These are phyloP conservation scores for Zygosaccharomyces sapae DNA, from an alignment of 1,139 yeast genomes.

Conservation along the genomic window DNA sequence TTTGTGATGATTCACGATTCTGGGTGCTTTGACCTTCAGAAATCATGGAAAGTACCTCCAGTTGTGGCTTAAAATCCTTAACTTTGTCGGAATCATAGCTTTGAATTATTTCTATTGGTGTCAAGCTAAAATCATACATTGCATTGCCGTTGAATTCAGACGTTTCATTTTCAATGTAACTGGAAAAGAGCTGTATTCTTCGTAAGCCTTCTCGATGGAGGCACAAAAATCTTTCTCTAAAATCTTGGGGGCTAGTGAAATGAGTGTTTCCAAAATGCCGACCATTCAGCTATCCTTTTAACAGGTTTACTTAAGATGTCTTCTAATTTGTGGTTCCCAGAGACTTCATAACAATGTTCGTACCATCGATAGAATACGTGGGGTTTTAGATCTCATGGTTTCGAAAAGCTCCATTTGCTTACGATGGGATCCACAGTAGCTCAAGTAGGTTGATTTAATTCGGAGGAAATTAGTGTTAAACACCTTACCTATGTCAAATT, in stretches of 20 bases:
- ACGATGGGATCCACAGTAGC: slow-evolving; percentile 27
- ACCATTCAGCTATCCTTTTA: slow-evolving; percentile 23
- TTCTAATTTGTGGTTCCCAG: slow-evolving; percentile 21
- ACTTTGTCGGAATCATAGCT: slow-evolving; percentile 18
- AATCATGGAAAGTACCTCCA: neutral
- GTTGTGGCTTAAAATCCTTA: neutral
- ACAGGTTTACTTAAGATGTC: slow-evolving; percentile 28
- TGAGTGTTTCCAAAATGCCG: slow-evolving; percentile 15
- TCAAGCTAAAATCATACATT: slow-evolving; percentile 23
- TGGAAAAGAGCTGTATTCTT: slow-evolving; percentile 17
- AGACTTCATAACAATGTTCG: slow-evolving; percentile 23
- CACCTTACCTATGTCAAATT: slow-evolving; percentile 33
- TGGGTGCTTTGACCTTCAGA: neutral
- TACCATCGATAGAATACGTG: slow-evolving; percentile 28
- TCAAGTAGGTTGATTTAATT: slow-evolving; percentile 36
- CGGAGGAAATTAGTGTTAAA: slow-evolving; percentile 30
- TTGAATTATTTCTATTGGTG: slow-evolving; percentile 31
- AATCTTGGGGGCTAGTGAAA: slow-evolving; percentile 1
- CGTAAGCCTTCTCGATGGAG: slow-evolving; percentile 15
- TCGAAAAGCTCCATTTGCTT: slow-evolving; percentile 28
- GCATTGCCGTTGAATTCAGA: slow-evolving; percentile 20
- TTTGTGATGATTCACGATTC: slow-evolving; percentile 3
- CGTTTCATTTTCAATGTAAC: slow-evolving; percentile 15
- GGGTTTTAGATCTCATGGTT: slow-evolving; percentile 18
- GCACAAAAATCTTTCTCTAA: slow-evolving; percentile 2